Percentiles rank a stretch among this genome's conserved stretches.
phyloP scores from a whole-genome alignment of 2,329 filamentous ascomycete species.

The Graphilbum sp. region DNA sequence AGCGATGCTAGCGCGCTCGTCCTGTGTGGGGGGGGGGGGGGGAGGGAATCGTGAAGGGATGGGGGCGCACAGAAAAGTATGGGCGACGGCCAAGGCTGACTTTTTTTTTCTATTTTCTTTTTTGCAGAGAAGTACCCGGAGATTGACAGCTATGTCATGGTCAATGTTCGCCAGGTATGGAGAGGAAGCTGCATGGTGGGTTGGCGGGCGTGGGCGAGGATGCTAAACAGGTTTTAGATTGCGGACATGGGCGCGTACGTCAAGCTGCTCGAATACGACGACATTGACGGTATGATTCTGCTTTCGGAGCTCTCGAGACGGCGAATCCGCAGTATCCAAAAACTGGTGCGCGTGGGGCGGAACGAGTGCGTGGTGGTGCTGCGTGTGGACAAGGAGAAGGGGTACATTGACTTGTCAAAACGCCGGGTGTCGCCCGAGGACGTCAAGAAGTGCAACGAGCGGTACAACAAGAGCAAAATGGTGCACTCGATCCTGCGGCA shows the following conservation, averaged over 20 bases:
- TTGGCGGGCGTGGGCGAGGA: not conserved
- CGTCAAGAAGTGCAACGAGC: conserved; percentile 95
- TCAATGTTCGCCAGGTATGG: conserved; percentile 71
- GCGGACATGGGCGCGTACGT: conserved; percentile 99
- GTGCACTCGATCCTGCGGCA: conserved; percentile 98
- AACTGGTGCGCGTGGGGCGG: conserved; percentile 91
- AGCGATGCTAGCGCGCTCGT: not conserved
- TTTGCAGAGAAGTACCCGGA: conserved; percentile 56
- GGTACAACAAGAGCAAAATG: conserved; percentile 99
- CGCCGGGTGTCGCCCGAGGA: conserved; percentile 95
- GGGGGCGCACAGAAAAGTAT: too few species aligned
- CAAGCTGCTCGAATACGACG: conserved; percentile 98
- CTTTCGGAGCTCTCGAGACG: conserved; percentile 93
- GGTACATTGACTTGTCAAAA: conserved; percentile 98
- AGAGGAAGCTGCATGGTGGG: not conserved
- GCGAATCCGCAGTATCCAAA: conserved; percentile 98
- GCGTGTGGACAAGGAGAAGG: conserved; percentile 96
- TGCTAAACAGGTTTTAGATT: too few species aligned
- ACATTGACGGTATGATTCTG: conserved; percentile 99
- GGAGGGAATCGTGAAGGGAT: too few species aligned
- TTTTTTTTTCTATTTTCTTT: too few species aligned
- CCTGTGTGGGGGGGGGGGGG: not conserved
- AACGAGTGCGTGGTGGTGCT: conserved; percentile 98
- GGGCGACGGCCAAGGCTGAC: too few species aligned
- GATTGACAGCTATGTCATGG: conserved; percentile 99